These are phyloP conservation scores for Tulasnella sp. DNA, from an alignment of 768 basidiomycete genomes.

Conservation along the genomic window DNA sequence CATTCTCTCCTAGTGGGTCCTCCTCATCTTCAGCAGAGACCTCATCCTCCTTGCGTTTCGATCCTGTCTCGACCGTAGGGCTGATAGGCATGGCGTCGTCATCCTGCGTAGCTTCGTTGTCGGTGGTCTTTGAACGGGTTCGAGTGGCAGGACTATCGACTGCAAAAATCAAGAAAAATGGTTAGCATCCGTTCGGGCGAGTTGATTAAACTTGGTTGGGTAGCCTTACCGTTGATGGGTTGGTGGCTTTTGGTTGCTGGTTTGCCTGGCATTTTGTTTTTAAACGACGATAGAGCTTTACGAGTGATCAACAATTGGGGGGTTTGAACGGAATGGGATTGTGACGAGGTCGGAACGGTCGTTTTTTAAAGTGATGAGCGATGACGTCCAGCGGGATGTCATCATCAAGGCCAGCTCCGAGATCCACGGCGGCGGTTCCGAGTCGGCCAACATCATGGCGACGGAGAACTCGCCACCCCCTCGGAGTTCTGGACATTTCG, in stretches of 20 bases:
- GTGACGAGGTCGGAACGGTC: background rate
- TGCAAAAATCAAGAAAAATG: background rate
- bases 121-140: conserved; percentile 11
- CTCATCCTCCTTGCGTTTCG: conserved; percentile 14
- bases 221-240: background rate
- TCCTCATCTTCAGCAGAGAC: background rate
- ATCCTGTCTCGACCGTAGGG: background rate
- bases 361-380: background rate
- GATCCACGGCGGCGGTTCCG: background rate
- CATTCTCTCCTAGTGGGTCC: background rate
- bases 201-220: background rate
- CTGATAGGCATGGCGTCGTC: conserved; percentile 18
- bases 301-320: background rate
- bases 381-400: conserved; percentile 1
- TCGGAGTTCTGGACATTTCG: no score
- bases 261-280: background rate
- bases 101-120: background rate
- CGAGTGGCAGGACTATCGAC: background rate
- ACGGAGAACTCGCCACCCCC: background rate
- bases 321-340: background rate
- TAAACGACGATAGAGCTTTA: background rate
- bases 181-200: background rate
- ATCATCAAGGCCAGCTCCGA: background rate
- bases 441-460: background rate
- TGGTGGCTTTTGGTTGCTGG: conserved; percentile 7